A percentile compares a stretch with the other conserved stretches of the same genome.
Evolutionary conservation across 169 alveolate species (phyloP).

Genomic region (Cardiosporidium cionae): DNA sequence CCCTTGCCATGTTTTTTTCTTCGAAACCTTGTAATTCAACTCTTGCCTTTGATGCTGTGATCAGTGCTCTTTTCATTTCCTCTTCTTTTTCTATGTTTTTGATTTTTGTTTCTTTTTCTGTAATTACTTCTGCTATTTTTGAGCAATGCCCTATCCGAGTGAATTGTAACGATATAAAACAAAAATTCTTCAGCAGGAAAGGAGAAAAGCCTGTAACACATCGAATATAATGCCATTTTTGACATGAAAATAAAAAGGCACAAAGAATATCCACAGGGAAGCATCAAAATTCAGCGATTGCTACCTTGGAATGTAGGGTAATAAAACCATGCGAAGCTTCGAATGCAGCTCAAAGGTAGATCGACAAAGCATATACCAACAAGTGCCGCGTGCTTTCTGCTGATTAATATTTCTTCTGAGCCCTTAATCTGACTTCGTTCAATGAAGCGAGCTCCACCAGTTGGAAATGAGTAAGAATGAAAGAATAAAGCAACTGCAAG

Average conservation of each 20-base stretch:
- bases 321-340: slow-evolving; percentile 42
- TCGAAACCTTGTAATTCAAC: too few relatives aligned
- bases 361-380: slow-evolving; percentile 49
- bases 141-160: slow-evolving; percentile 39
- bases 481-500: slow-evolving; percentile 40
- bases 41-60: too few relatives aligned
- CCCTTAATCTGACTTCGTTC: neutral
- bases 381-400: slow-evolving; percentile 48
- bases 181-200: slow-evolving; percentile 37
- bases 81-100: too few relatives aligned
- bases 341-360: slow-evolving; percentile 30
- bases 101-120: too few relatives aligned
- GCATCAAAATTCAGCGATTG: neutral
- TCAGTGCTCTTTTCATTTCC: too few relatives aligned
- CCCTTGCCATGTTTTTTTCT: too few relatives aligned
- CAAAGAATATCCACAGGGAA: neutral
- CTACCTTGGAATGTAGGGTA: slow-evolving; percentile 28
- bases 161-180: slow-evolving; percentile 44
- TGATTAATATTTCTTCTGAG: slow-evolving; percentile 37
- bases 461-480: slow-evolving; percentile 46
- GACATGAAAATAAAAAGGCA: too few relatives aligned
- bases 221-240: too few relatives aligned
- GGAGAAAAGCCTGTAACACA: slow-evolving; percentile 45
- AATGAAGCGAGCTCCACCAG: slow-evolving; percentile 35
- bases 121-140: slow-evolving; percentile 29